These are phyloP conservation scores for Aspergillus sp. DNA, from an alignment of 2,329 filamentous ascomycete genomes.

Conservation along the genomic window DNA sequence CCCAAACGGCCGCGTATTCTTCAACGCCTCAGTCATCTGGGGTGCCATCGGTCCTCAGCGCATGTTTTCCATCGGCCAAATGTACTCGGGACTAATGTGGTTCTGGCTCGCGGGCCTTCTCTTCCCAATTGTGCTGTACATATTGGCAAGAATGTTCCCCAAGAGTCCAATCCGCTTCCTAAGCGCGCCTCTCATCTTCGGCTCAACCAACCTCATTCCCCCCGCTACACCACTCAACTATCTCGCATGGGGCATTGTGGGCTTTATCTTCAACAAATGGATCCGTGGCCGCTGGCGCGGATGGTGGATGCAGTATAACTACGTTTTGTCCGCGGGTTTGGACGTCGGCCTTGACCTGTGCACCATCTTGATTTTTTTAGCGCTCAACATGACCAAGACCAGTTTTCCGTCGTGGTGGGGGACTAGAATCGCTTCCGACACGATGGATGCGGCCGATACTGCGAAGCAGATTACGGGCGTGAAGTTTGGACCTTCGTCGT, in stretches of 20 bases:
- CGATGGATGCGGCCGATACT: slow-evolving; percentile 57
- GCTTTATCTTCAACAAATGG: slow-evolving; percentile 64
- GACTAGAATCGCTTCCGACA: slow-evolving; percentile 54
- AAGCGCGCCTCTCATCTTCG: slow-evolving; percentile 64
- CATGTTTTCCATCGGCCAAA: slow-evolving; percentile 60
- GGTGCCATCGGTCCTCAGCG: slow-evolving; percentile 66
- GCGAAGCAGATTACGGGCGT: slow-evolving; percentile 57
- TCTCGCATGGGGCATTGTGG: slow-evolving; percentile 64
- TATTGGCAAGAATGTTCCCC: slow-evolving; percentile 58
- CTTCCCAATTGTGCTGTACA: slow-evolving; percentile 58
- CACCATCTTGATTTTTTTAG: slow-evolving; percentile 66
- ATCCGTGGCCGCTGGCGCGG: slow-evolving; percentile 61
- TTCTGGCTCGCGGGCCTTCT: slow-evolving; percentile 66
- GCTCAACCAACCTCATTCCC: slow-evolving; percentile 59
- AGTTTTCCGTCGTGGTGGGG: slow-evolving; percentile 64
- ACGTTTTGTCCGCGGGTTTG: slow-evolving; percentile 66
- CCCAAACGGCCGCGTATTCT: slow-evolving; percentile 57
- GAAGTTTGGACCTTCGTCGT: slow-evolving; percentile 54
- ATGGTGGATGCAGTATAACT: slow-evolving; percentile 78
- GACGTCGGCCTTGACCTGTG: slow-evolving; percentile 64
- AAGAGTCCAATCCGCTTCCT: slow-evolving; percentile 61
- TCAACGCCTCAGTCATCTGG: slow-evolving; percentile 68
- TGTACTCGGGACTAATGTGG: slow-evolving; percentile 63
- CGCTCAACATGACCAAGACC: slow-evolving; percentile 57
- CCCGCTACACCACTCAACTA: slow-evolving; percentile 69